Base-by-base conservation (phyloP, 805 yeast species). In the Nakazawaea siamensis region DNA sequence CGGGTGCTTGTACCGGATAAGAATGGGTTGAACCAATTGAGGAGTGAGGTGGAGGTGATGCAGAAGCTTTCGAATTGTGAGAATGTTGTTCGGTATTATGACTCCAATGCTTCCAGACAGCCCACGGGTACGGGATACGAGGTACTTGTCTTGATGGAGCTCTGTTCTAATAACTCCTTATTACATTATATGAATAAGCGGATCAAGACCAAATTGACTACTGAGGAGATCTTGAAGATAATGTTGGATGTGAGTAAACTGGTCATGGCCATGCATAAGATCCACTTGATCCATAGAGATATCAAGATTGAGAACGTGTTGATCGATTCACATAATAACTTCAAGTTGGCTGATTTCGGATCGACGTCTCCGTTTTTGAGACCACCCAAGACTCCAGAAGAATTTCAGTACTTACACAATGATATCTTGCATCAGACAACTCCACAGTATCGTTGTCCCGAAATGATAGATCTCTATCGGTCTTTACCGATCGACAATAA, bases 401-500 rank as follows among this genome's bases (percentile, higher is more conserved):
- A 81, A 52, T 80, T 80, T 52, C 83, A 79, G 43, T 52, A 70
- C n/a, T 62, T 88, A 23, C 81, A 84, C 37, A 85, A 84, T 49
- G 96, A 90, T 53, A 76, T 90, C 37, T 72, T 85, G 49, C 76
- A 79, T 43, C 94, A 90, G 51, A 90, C 98, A 0, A 90, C 98
- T 4, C 95, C 95, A 12, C 98, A 92, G 56, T 90, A 90, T 54
- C 66, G 98, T 43, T 68, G 94, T 0, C 98, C 98, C 0, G 98
- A 90, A 53, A 92, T 90, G 97, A 73, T 90, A 38, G 97, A 90
- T 57, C 66, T 88, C 18, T 80, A 80, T 52, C 65, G 86, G 31
- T 83, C 87, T 5, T 61, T 76, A 31, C 92, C 96, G 2, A 82
- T 90, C 27, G 92, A 90, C 56, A 94, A 88, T 49, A 86, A 86